phyloP scores from a whole-genome alignment of 805 yeast species.

The Zygotorulaspora danielsina region DNA sequence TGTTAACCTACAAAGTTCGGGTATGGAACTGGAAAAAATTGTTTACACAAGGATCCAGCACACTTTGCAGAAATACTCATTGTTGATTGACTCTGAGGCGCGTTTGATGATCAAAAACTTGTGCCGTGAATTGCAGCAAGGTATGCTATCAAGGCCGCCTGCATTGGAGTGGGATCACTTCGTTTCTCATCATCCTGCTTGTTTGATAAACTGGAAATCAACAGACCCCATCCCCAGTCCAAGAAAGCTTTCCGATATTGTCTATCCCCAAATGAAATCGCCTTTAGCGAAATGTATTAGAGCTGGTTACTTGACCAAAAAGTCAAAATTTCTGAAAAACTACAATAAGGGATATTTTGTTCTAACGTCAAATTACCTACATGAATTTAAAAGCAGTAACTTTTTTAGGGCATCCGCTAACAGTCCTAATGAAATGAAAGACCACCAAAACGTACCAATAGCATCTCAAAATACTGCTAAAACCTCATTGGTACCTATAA shows the following conservation, averaged over 20 bases:
- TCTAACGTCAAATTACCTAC: constrained; percentile 60
- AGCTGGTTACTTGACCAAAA: constrained; percentile 56
- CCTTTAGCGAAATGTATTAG: constrained; percentile 50
- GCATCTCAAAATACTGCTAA: constrained; percentile 27
- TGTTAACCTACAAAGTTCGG: constrained; percentile 59
- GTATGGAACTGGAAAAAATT: constrained; percentile 59
- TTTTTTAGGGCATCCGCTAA: constrained; percentile 25
- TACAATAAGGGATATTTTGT: constrained; percentile 63
- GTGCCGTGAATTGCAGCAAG: constrained; percentile 40
- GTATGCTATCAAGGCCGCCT: constrained; percentile 51
- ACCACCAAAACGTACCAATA: constrained; percentile 10
- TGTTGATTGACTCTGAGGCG: constrained; percentile 50
- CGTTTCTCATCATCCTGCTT: constrained; percentile 43
- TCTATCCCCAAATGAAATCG: constrained; percentile 52
- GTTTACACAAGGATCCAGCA: constrained; percentile 59
- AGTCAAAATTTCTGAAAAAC: constrained; percentile 57
- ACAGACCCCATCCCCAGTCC: constrained; percentile 40
- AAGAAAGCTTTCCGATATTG: constrained; percentile 47
- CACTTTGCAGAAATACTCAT: constrained; percentile 48
- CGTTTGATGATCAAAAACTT: constrained; percentile 53
- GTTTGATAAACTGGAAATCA: constrained; percentile 39
- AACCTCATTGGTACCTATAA: constrained; percentile 46
- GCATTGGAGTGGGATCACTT: constrained; percentile 68
- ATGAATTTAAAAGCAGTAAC: constrained; percentile 52
- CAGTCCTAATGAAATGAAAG: constrained; percentile 36